Percentiles rank a stretch among this genome's conserved stretches.
Conservation (phyloP, 2,329 filamentous ascomycete species). For the Aspergillus flavus region DNA sequence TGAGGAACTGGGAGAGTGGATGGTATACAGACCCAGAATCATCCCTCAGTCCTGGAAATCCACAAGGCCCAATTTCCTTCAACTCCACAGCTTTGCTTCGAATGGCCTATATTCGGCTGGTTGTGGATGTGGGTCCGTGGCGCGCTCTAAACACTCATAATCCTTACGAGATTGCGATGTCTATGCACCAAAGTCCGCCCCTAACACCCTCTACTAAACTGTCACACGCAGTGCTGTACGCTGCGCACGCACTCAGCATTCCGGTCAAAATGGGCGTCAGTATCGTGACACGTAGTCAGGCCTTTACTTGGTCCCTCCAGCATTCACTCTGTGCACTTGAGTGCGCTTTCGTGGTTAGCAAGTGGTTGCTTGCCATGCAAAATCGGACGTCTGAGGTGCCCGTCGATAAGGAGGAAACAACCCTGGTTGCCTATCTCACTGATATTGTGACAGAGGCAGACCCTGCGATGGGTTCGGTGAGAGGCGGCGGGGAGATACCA, state of each 20-base stretch:
- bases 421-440: too few relatives aligned
- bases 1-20: slow-evolving; percentile 8
- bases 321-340: slow-evolving; percentile 26
- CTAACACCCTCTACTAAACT: background rate
- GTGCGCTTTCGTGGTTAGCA: slow-evolving; percentile 36
- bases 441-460: too few relatives aligned
- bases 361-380: slow-evolving; percentile 30
- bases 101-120: slow-evolving; percentile 17
- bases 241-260: slow-evolving; percentile 16
- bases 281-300: slow-evolving; percentile 21
- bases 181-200: background rate
- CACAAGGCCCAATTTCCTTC: slow-evolving; percentile 14
- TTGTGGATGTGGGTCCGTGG: slow-evolving; percentile 6
- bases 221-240: slow-evolving; percentile 10
- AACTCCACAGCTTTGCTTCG: slow-evolving; percentile 19
- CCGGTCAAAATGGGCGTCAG: slow-evolving; percentile 20
- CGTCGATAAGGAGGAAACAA: too few relatives aligned
- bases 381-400: too few relatives aligned
- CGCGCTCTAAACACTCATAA: slow-evolving; percentile 7
- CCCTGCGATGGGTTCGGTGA: too few relatives aligned
- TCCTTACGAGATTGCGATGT: background rate
- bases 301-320: slow-evolving; percentile 21
- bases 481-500: too few relatives aligned
- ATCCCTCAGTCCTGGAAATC: slow-evolving; percentile 41
- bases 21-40: slow-evolving; percentile 50